phyloP scores from a whole-genome alignment of 1,284 basidiomycete genomes.

The Ceratobasidium papillatum region DNA sequence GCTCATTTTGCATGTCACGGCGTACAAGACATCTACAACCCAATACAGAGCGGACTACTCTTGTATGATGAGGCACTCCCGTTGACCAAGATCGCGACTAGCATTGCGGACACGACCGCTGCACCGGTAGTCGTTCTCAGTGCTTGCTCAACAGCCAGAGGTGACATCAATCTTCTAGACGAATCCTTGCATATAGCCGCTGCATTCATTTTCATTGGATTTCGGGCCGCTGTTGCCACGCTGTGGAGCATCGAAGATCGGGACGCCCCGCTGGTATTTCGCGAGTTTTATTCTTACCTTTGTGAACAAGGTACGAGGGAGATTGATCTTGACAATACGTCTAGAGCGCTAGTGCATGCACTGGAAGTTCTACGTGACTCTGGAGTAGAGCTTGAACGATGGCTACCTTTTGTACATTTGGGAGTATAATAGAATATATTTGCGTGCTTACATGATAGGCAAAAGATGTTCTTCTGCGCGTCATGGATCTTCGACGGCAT shows the following conservation, averaged over 20 bases:
- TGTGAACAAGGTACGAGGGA: neutral
- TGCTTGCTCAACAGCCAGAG: slow-evolving; percentile 9
- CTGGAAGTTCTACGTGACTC: neutral
- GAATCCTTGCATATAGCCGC: slow-evolving; percentile 25
- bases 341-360: neutral
- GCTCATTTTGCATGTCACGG: slow-evolving; percentile 4
- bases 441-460: too few species aligned
- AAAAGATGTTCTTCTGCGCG: too few species aligned
- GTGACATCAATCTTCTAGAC: slow-evolving; percentile 5
- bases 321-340: neutral
- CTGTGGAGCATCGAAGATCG: neutral
- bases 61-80: neutral
- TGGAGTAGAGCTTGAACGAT: neutral
- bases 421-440: too few species aligned
- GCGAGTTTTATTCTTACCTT: neutral
- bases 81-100: neutral
- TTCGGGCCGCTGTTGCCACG: neutral
- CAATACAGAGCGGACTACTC: neutral
- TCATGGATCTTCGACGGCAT: neutral
- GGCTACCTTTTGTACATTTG: neutral
- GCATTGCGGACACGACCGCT: neutral
- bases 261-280: neutral
- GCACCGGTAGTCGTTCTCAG: neutral
- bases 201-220: slow-evolving; percentile 11
- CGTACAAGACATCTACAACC: neutral